Evolutionary conservation across 352 stramenopile species (phyloP), one percentile per base, ranked within the genome.

Genomic region (Phytophthora sp.): DNA sequence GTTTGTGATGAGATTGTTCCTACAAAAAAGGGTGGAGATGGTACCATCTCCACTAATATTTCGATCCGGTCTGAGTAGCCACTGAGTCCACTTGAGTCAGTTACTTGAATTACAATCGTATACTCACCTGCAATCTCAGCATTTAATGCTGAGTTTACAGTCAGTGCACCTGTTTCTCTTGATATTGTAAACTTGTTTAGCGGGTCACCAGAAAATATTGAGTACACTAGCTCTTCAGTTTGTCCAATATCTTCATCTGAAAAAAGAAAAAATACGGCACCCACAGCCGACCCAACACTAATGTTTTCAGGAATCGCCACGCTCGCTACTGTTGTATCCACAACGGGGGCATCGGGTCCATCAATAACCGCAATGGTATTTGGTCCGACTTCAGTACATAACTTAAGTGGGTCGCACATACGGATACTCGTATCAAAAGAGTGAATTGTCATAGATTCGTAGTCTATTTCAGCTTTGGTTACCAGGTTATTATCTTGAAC

Each of bases 241-340:
- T 89, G 74, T 1, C 69, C 73, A 27, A n/a, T 43, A 13, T 87
- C 79, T 74, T 87, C 63, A 35, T 89, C 79, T 3, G 56, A 68
- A 27, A 80, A 76, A 12, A 58, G 72, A 17, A 82, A 59, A 0
- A 8, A 8, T 23, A 56, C 60, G 20, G 31, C 30, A n/a, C 66
- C 74, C 3, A 89, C 10, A 0, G 48, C 11, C 11, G 35, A 48
- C 9, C 65, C 65, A 37, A 62, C 50, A 24, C 2, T 37, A 26
- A 26, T 21, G 0, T 13, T 52, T 65, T 73, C 65, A 32, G 34
- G 23, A 39, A 73, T 41, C 15, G 59, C 41, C 5, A 69, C 48
- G n/a, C 34, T 62, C 5, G 32, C 30, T 0, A 46, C 54, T n/a
- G 46, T 17, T 55, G 17, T 45, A 1, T 24, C 30, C 50, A 87